A percentile compares a stretch with the other conserved stretches of the same genome.
phyloP scores from a whole-genome alignment of 768 basidiomycete species.

The Gloeostereum incarnatum region DNA sequence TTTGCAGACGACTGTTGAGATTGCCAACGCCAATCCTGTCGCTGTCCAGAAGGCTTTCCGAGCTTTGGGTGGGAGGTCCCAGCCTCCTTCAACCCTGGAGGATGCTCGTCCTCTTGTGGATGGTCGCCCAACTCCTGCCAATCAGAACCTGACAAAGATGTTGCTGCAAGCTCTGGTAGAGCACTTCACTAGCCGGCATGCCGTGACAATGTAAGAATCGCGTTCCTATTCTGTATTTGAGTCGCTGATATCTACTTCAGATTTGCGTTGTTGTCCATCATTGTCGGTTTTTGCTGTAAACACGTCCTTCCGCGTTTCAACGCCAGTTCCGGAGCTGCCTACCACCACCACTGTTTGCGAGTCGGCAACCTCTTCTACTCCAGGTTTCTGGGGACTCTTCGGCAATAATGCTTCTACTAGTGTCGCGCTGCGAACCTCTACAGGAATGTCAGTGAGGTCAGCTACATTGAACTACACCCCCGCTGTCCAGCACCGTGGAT shows the following conservation, averaged over 20 bases:
- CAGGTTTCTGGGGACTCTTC: neutral
- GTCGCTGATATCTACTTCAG: conserved; percentile 22
- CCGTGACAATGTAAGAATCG: conserved; percentile 68
- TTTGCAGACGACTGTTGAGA: conserved; percentile 7
- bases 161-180: conserved; percentile 16
- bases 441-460: conserved; percentile 2
- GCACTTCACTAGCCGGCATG: conserved; percentile 41
- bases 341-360: conserved; percentile 12
- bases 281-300: conserved; percentile 54
- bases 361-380: conserved; percentile 2
- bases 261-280: conserved; percentile 58
- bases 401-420: conserved; percentile 3
- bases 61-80: no score
- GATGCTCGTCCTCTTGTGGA: no score
- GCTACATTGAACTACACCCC: neutral
- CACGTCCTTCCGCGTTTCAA: conserved; percentile 28
- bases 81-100: no score
- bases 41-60: conserved; percentile 36
- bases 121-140: no score
- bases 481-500: conserved; percentile 7
- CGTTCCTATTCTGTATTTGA: conserved; percentile 8
- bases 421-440: conserved; percentile 1
- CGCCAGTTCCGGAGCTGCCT: conserved; percentile 24
- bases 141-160: neutral
- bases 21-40: conserved; percentile 30